Evolutionary conservation across 225 moss, liverwort and hornwort genomes (phyloP), one percentile per base, ranked within the genome.

Genomic region (Antitrichia curtipendula): DNA sequence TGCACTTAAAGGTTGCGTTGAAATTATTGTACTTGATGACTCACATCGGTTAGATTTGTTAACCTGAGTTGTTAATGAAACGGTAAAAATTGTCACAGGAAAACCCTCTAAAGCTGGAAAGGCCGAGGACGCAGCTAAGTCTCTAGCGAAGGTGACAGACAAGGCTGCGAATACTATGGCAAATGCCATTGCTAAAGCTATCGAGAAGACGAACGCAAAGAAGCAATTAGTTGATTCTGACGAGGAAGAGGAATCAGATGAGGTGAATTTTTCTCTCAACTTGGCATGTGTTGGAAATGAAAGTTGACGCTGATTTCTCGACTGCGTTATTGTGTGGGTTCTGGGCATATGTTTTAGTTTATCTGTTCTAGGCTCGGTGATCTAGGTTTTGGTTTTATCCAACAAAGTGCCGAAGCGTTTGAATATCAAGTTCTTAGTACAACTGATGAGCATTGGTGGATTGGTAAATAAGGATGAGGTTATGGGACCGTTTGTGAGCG

Each of bases 201-300:
- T 86, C 12, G 74, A 90, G 82, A 82, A 90, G 62, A 76, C 61
- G 24, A 68, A 82, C 31, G 61, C 59, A 10, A 82, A 87, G 74
- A 88, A 78, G 58, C 76, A 47, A 76, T 36, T n/a, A 36, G 85
- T 62, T 43, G 84, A 87, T 80, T 86, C 86, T 52, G 92, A 92
- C 34, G 90, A 90, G 53, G 92, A 92, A 59, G 90, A 85, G 61
- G 90, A 90, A 14, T 88, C 88, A 43, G 88, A 88, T 73, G 87
- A 91, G 85, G 91, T 91, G 57, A 79, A 58, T 71, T 36, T 40
- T 62, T 70, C 38, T 65, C 62, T 43, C 19, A 53, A 70, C 38
- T 66, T 27, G 15, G n/a, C 25, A 63, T 36, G 40, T 49, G 24
- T 72, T 21, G 14, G 23, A 43, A 53, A 34, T 23, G 12, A 19